A percentile compares a stretch with the other conserved stretches of the same genome.
Conservation (phyloP, 192 early-diverging fungal genomes). For the Podila epicladia region DNA sequence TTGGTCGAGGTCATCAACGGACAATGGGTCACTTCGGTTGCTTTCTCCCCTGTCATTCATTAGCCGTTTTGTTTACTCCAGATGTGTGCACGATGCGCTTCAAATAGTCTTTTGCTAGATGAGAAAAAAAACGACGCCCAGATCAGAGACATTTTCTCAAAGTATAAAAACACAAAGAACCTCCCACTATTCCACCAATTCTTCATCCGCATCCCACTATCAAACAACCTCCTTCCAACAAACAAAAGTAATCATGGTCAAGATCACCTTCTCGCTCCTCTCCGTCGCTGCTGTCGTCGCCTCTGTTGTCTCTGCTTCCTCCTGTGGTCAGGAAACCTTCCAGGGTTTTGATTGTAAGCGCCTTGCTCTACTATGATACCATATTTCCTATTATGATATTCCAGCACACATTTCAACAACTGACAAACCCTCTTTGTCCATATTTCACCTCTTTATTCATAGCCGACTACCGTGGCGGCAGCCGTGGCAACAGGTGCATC, state of each 20-base stretch:
- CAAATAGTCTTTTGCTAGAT: not conserved
- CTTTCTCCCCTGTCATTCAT: not conserved
- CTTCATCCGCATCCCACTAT: slow-evolving; percentile 3
- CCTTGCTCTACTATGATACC: not conserved
- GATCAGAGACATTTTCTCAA: not conserved
- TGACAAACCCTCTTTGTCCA: not conserved
- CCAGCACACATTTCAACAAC: not conserved
- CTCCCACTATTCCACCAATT: slow-evolving; percentile 1
- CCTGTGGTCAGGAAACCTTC: slow-evolving; percentile 6
- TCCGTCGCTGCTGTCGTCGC: slow-evolving; percentile 16
- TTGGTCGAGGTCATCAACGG: not conserved
- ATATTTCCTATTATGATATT: not conserved
- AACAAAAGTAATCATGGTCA: slow-evolving; percentile 13
- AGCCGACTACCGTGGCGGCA: not conserved
- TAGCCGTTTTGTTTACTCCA: not conserved
- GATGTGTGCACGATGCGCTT: slow-evolving; percentile 1
- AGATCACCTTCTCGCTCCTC: slow-evolving; percentile 13
- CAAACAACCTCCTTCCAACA: slow-evolving; percentile 7
- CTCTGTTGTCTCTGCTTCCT: slow-evolving; percentile 8
- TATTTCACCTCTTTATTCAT: not conserved
- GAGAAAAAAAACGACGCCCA: slow-evolving; percentile 6
- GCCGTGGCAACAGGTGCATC: too few relatives aligned
- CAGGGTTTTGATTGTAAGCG: not conserved
- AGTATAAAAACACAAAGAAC: slow-evolving; percentile 7
- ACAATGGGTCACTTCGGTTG: not conserved